Base-by-base conservation (phyloP, 2,329 filamentous ascomycete genomes). In the Aspergillus fumigatiaffinis region DNA sequence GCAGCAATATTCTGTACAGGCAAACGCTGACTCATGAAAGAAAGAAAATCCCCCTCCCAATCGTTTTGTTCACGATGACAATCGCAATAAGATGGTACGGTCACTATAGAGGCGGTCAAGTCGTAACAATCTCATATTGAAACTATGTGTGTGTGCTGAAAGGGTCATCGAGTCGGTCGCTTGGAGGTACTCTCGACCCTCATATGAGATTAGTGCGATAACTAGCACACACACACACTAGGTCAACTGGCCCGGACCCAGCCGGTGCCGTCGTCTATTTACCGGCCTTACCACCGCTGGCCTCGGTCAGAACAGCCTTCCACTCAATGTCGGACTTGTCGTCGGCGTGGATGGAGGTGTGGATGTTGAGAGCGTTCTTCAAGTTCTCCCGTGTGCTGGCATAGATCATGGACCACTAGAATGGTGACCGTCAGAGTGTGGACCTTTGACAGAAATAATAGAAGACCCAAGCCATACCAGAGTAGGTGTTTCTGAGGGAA, bases 371-470 rank as follows among this genome's bases (percentile, higher is more conserved):
- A 20, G 78, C 76, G 61, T 76, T 78, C 72, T 80, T 80, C 62
- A 81, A 65, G 57, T 71, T 71, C 66, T 80, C 77, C 54, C 76
- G 75, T 51, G 76, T 80, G 63, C 76, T 78, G 63, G 79, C 78
- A 70, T 81, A 81, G 56, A 80, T 73, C 79, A 81, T 80, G 61
- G 76, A 78, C 71, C 73, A 76, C 76, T 77, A 38, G 41, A 35
- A 35, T 28, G 38, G 29, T 28, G 23, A 12, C 9, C 46, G 55
- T 71, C 61, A 69, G 60, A 38, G 7, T 6, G 32, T 51, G 49
- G 52, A 49, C 51, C 49, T 14, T 50, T 54, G 25, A 17, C n/a
- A 3, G 20, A 20, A 8, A 50, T 14, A 46, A 29, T 20, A 12
- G 6, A 53, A 32, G 41, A 44, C n/a, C 2, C 5, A 25, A 25